Conservation (phyloP, 2,329 filamentous ascomycete species). For the Curvularia spicifera region DNA sequence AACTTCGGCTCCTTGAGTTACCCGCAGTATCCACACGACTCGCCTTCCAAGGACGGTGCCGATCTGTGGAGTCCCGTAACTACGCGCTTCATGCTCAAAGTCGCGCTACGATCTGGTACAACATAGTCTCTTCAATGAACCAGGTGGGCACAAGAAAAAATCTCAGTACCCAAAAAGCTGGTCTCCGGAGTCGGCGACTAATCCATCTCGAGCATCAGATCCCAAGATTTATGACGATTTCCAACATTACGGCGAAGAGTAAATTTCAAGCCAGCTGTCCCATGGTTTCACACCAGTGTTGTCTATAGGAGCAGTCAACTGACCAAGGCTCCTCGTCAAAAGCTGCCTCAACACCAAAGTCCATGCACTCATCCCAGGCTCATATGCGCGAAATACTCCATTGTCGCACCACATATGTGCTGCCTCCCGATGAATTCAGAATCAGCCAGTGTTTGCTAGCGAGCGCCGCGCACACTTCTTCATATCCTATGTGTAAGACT, state of each 20-base stretch:
- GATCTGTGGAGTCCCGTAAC: neutral
- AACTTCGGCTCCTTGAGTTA: neutral
- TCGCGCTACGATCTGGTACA: neutral
- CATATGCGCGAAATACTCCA: neutral
- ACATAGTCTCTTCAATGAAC: neutral
- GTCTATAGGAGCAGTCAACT: neutral
- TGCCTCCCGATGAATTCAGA: neutral
- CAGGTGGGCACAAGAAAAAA: neutral
- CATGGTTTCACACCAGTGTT: neutral
- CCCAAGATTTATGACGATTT: neutral
- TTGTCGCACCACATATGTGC: neutral
- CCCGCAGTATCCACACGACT: neutral
- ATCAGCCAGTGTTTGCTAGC: neutral
- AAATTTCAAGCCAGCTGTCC: too few relatives aligned
- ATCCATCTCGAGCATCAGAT: neutral
- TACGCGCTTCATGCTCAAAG: neutral
- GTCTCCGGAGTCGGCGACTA: neutral
- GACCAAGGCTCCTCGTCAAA: neutral
- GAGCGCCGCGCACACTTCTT: neutral
- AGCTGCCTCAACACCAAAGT: neutral
- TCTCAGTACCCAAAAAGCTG: neutral
- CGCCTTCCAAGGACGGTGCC: neutral
- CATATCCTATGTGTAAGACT: too few relatives aligned
- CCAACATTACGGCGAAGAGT: neutral
- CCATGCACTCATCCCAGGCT: neutral